A percentile compares a stretch with the other conserved stretches of the same genome.
These are phyloP conservation scores for Ulmus americana DNA, from an alignment of 331 rosid genomes.

Conservation along the genomic window DNA sequence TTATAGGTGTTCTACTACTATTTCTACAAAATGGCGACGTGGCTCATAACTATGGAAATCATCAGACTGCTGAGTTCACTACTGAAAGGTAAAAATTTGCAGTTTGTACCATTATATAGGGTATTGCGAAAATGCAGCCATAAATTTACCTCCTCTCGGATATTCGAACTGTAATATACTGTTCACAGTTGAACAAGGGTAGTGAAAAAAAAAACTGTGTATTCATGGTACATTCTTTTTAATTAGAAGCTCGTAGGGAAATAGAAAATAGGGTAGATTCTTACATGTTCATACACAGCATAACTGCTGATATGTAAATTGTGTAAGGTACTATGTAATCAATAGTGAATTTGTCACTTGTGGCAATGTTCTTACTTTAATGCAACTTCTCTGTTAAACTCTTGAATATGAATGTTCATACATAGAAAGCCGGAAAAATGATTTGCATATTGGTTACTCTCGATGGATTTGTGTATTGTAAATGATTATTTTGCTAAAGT, in stretches of 20 bases:
- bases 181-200: neutral
- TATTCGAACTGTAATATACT: neutral
- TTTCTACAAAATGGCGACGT: neutral
- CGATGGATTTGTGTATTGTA: no score
- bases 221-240: neutral
- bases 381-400: no score
- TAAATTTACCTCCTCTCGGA: neutral
- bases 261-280: neutral
- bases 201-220: neutral
- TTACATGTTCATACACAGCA: constrained; percentile 1
- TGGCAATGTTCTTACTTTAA: neutral
- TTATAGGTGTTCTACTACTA: neutral
- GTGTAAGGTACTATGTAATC: constrained; percentile 10
- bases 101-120: neutral
- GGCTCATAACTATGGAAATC: neutral
- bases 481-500: no score
- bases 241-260: neutral
- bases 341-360: neutral
- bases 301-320: constrained; percentile 6
- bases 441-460: no score
- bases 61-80: neutral
- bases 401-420: no score
- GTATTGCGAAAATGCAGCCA: neutral
- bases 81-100: neutral
- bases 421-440: no score